These are phyloP conservation scores for Dendrocalamus sinicus DNA, from an alignment of 176 grass and related monocot species.

Conservation along the genomic window DNA sequence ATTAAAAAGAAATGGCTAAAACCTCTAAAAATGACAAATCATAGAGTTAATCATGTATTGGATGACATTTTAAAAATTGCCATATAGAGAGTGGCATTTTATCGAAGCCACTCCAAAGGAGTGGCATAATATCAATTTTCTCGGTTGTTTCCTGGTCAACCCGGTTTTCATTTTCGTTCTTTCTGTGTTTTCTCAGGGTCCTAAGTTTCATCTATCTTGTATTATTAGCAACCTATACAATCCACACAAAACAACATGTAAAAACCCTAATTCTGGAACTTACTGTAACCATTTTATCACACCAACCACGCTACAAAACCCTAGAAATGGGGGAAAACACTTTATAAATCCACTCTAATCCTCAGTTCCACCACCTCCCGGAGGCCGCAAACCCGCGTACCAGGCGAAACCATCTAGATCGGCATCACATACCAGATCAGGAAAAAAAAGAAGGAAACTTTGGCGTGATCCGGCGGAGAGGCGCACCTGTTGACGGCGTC, in stretches of 20 bases:
- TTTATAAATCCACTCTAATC: background rate
- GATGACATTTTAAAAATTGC: no score
- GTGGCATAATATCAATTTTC: no score
- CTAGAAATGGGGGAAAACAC: background rate
- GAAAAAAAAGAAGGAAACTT: background rate
- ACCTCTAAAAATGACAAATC: no score
- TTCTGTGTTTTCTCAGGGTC: background rate
- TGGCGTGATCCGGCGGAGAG: background rate
- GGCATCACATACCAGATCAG: background rate
- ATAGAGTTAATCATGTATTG: no score
- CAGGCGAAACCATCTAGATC: constrained; percentile 9
- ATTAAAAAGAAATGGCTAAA: no score
- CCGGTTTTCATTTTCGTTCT: background rate
- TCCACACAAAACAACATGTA: background rate
- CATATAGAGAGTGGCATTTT: no score
- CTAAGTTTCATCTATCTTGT: background rate
- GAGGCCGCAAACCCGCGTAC: background rate
- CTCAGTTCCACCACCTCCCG: background rate
- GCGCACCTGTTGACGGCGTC: constrained; percentile 86
- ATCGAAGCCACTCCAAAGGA: no score
- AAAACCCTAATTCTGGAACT: no score
- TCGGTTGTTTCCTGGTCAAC: background rate
- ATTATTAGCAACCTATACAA: background rate
- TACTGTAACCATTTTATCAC: background rate
- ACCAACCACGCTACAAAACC: background rate